Conservation (phyloP, 768 basidiomycete genomes). For the Mycena floridula region DNA sequence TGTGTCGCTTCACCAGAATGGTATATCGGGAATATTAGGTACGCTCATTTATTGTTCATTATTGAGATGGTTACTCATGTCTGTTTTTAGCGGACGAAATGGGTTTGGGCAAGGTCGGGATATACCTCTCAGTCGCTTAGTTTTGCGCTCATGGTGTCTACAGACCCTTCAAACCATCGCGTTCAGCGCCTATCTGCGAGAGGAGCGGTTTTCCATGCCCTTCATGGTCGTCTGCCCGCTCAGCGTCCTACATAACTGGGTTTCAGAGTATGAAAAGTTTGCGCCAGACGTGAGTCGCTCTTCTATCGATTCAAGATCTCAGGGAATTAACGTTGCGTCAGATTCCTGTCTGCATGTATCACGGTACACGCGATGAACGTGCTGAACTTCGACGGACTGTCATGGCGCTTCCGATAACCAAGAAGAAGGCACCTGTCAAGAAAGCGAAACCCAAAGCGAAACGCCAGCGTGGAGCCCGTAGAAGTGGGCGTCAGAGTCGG, state of each 20-base stretch:
- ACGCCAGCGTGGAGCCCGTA: background rate
- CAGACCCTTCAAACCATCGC: slow-evolving; percentile 95
- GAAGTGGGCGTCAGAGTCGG: background rate
- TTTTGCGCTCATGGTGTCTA: slow-evolving; percentile 7
- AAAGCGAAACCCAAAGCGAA: slow-evolving; percentile 14
- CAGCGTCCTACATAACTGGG: slow-evolving; percentile 91
- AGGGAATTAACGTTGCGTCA: slow-evolving; percentile 18
- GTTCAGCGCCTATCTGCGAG: slow-evolving; percentile 86
- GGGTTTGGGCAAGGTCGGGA: slow-evolving; percentile 83
- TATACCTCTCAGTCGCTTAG: slow-evolving; percentile 17
- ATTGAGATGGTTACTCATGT: slow-evolving; percentile 39
- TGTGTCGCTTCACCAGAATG: slow-evolving; percentile 81
- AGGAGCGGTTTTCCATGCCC: slow-evolving; percentile 60
- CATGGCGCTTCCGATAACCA: slow-evolving; percentile 28
- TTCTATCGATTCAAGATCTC: slow-evolving; percentile 22
- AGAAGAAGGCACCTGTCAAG: slow-evolving; percentile 6
- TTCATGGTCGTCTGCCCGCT: slow-evolving; percentile 91
- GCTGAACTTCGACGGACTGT: slow-evolving; percentile 66
- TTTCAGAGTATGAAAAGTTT: slow-evolving; percentile 77
- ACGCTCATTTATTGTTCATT: slow-evolving; percentile 14
- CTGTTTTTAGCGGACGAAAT: slow-evolving; percentile 77
- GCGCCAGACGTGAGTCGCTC: slow-evolving; percentile 59
- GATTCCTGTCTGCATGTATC: slow-evolving; percentile 89
- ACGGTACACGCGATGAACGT: slow-evolving; percentile 78
- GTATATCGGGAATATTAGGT: slow-evolving; percentile 78